These are phyloP conservation scores for Oenanthe sinensis DNA, from an alignment of 129 eudicot genomes.

Conservation along the genomic window DNA sequence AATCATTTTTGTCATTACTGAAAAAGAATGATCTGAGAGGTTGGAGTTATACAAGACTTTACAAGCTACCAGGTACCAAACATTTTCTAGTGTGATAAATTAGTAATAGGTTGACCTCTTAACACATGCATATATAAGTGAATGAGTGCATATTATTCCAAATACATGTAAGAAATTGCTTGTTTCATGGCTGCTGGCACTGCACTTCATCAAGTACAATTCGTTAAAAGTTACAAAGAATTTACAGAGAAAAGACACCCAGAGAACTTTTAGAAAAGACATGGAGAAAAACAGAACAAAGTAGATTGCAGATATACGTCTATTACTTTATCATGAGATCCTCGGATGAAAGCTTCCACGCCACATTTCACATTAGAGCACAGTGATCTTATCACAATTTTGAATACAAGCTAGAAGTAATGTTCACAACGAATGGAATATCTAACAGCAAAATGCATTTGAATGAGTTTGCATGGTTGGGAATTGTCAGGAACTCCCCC, in stretches of 20 bases:
- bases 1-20: not conserved
- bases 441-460: not conserved
- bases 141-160: not conserved
- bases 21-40: not conserved
- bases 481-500: not conserved
- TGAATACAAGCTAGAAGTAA: not conserved
- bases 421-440: not conserved
- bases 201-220: not conserved
- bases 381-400: not conserved
- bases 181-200: not conserved
- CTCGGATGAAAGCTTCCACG: not conserved
- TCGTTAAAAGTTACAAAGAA: not conserved
- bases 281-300: not conserved
- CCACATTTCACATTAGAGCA: not conserved
- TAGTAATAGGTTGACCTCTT: not conserved
- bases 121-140: not conserved
- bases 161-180: not conserved
- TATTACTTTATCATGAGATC: not conserved
- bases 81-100: not conserved
- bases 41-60: not conserved
- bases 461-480: not conserved
- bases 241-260: not conserved
- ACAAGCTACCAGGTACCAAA: not conserved
- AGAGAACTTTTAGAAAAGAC: not conserved
- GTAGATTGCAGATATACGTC: not conserved